Conservation (phyloP, 1,284 basidiomycete genomes). For the Pyrrhoderma noxium region DNA sequence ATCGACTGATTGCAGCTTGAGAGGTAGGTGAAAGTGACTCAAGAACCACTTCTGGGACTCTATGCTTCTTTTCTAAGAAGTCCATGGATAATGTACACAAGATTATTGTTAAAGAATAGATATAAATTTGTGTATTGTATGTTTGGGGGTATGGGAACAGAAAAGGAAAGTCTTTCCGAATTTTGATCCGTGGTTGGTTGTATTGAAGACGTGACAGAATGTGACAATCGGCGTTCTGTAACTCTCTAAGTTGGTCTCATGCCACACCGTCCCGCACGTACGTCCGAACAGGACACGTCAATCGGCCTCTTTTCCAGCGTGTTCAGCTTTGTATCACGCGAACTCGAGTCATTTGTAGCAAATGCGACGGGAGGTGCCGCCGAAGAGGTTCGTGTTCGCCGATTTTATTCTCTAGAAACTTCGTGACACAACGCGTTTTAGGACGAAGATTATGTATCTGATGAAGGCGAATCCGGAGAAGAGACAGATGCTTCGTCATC, state of each 20-base stretch:
- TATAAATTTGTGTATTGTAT: no score
- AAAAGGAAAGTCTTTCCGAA: no score
- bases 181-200: not conserved
- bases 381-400: slow-evolving; percentile 23
- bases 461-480: slow-evolving; percentile 12
- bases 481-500: not conserved
- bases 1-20: slow-evolving; percentile 34
- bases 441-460: slow-evolving; percentile 10
- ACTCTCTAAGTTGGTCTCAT: not conserved
- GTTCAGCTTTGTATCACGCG: slow-evolving; percentile 59
- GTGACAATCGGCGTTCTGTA: not conserved
- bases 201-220: not conserved
- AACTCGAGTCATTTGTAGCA: slow-evolving; percentile 60
- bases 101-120: no score
- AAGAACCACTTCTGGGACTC: slow-evolving; percentile 19
- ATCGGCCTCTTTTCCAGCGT: slow-evolving; percentile 51
- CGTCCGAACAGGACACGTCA: slow-evolving; percentile 1
- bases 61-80: not conserved
- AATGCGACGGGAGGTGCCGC: slow-evolving; percentile 48
- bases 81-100: no score
- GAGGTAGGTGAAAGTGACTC: slow-evolving; percentile 30
- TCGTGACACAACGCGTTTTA: slow-evolving; percentile 11
- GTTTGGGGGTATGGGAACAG: no score
- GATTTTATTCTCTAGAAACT: slow-evolving; percentile 2
- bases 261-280: slow-evolving; percentile 10